phyloP scores from a whole-genome alignment of 1,284 basidiomycete genomes.

The Austropuccinia psidii region DNA sequence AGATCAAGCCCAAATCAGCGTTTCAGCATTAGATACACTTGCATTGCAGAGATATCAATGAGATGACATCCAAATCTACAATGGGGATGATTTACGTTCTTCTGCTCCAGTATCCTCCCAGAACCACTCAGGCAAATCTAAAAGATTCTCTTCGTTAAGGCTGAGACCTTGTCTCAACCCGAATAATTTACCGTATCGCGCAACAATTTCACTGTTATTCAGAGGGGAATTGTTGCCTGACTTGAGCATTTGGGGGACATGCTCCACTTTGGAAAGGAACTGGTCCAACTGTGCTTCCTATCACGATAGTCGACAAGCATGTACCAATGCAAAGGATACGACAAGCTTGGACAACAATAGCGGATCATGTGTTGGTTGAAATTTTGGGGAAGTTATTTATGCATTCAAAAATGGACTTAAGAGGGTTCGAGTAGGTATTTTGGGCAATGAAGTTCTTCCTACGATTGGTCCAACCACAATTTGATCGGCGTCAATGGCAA shows the following conservation, averaged over 20 bases:
- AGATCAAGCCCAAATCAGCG: not conserved
- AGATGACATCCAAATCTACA: not conserved
- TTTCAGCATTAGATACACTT: too few species aligned
- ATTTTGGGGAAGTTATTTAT: not conserved
- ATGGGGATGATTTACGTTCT: not conserved
- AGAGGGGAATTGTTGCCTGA: not conserved
- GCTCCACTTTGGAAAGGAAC: conserved; percentile 6
- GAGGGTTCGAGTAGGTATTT: not conserved
- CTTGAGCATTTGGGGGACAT: not conserved
- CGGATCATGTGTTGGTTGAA: not conserved
- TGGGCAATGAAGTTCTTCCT: too few species aligned
- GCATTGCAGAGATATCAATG: too few species aligned
- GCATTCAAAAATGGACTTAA: not conserved
- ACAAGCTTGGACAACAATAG: not conserved
- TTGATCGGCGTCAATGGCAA: not conserved
- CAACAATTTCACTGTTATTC: not conserved
- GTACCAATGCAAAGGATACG: not conserved
- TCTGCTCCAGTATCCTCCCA: conserved; percentile 10
- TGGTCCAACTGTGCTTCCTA: not conserved
- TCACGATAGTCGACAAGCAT: conserved; percentile 1
- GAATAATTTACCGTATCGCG: conserved; percentile 4
- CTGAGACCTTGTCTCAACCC: not conserved
- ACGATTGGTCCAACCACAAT: not conserved
- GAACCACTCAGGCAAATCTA: conserved; percentile 9
- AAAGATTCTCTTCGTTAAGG: not conserved